Conservation (phyloP, 2,329 filamentous ascomycete genomes). For the Chaetomium sp. region DNA sequence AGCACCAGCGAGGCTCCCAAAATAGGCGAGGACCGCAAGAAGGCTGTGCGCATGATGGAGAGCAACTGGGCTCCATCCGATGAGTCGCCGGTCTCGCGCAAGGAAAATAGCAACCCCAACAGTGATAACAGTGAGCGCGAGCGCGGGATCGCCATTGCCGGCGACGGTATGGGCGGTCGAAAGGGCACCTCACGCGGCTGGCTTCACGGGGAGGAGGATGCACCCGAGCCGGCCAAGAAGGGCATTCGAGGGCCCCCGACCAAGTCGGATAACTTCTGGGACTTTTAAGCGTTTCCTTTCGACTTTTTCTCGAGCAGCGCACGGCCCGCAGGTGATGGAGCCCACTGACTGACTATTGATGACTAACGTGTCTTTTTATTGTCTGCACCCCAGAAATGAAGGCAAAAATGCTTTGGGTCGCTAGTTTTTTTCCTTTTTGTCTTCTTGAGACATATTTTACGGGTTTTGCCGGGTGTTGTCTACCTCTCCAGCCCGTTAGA, state of each 20-base stretch:
- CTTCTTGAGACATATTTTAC: too few relatives aligned
- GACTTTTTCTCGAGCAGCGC: background rate
- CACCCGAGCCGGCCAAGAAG: conserved; percentile 33
- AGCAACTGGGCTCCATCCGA: conserved; percentile 54
- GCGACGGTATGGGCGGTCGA: conserved; percentile 61
- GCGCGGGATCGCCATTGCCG: conserved; percentile 44
- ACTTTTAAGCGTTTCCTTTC: conserved; percentile 31
- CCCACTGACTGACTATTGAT: background rate
- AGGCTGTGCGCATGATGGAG: conserved; percentile 68
- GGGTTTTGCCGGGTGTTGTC: too few relatives aligned
- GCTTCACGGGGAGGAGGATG: conserved; percentile 49
- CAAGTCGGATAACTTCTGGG: conserved; percentile 40
- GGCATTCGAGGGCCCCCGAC: conserved; percentile 30
- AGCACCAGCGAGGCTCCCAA: conserved; percentile 34
- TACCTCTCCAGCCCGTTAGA: too few relatives aligned
- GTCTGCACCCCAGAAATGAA: too few relatives aligned
- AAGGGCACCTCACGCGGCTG: conserved; percentile 50
- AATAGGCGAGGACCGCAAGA: conserved; percentile 54
- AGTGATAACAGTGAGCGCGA: conserved; percentile 19
- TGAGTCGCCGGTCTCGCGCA: conserved; percentile 45
- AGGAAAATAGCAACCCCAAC: conserved; percentile 43
- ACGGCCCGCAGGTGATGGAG: background rate
- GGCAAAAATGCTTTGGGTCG: too few relatives aligned
- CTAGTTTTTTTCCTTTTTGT: too few relatives aligned
- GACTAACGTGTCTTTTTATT: conserved; percentile 5